Evolutionary conservation across 805 yeast genomes (phyloP), one percentile per base, ranked within the genome.

Genomic region (Jamesozyma gamospora): DNA sequence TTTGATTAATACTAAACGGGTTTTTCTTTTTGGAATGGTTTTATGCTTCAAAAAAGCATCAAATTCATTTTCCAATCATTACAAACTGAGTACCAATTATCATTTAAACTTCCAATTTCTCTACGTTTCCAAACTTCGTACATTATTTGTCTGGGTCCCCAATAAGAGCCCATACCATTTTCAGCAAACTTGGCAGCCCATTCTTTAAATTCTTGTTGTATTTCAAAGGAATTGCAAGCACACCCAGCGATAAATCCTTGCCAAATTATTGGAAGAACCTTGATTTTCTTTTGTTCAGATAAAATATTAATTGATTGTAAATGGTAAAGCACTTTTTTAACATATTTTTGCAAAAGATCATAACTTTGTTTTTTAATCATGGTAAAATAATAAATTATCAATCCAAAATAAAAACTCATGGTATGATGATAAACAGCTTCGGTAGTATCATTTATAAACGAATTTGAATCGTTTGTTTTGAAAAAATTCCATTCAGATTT

Each of bases 201-300:
- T 42, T 69, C 66, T 52, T 75, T 78, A 61, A 75, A 84, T 32
- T 85, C 79, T 43, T 69, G 62, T 47, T 82, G 90, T 28, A 79
- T 59, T 28, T 66, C 67, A 1, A 59, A 49, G 5, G 79, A 74
- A 43, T 74, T 71, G 9, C 87, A 80, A 45, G 82, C 86, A 51
- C 92, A 80, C 0, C 94, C 95, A 1, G 90, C 87, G 33, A 86
- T 79, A 49, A 86, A 86, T 0, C 92, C 94, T 53, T 82, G 90
- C 92, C 95, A 86, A 50, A 84, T 77, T 27, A 84, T 63, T 4
- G 96, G 95, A 28, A 80, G 74, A 16, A 80, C 71, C 1, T 79
- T 76, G 18, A 74, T 76, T 16, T 69, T 62, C n/a, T 64, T 58
- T 3, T 47, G 45, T 5, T 71, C 70, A 27, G 79, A 75, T 36